Conservation (phyloP, 495 filamentous ascomycete genomes). For the Podospora fimiseda region DNA sequence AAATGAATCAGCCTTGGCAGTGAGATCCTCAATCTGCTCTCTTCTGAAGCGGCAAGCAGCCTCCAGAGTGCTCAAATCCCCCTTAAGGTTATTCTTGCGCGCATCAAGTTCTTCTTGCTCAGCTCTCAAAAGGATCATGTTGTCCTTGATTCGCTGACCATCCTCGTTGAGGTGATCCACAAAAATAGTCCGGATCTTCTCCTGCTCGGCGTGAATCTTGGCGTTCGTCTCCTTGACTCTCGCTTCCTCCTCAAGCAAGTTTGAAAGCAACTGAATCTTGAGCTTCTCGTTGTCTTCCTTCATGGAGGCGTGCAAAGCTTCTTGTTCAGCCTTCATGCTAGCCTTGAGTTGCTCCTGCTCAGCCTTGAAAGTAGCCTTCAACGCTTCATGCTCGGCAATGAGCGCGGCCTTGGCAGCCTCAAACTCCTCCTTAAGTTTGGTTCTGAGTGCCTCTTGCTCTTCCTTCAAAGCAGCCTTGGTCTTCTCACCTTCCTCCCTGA, state of each 20-base stretch:
- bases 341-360: conserved; percentile 30
- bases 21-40: conserved; percentile 86
- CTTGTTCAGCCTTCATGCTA: conserved; percentile 7
- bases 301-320: conserved; percentile 33
- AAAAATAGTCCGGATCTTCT: conserved; percentile 13
- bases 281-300: conserved; percentile 54
- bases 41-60: conserved; percentile 81
- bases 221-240: conserved; percentile 8
- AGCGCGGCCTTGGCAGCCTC: conserved; percentile 13
- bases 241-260: conserved; percentile 13
- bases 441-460: conserved; percentile 69
- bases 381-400: conserved; percentile 13
- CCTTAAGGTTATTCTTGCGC: conserved; percentile 69
- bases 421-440: conserved; percentile 40
- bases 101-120: conserved; percentile 66
- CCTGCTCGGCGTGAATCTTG: conserved; percentile 10
- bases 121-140: conserved; percentile 40
- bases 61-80: conserved; percentile 80
- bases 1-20: conserved; percentile 74
- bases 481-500: conserved; percentile 66
- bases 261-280: conserved; percentile 7
- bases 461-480: conserved; percentile 34
- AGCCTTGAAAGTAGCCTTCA: conserved; percentile 11
- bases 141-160: conserved; percentile 33
- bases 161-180: conserved; percentile 21